Percentiles rank a stretch among this genome's conserved stretches.
These are phyloP conservation scores for Verticillium zaregamsianum DNA, from an alignment of 2,329 filamentous ascomycete genomes.

Conservation along the genomic window DNA sequence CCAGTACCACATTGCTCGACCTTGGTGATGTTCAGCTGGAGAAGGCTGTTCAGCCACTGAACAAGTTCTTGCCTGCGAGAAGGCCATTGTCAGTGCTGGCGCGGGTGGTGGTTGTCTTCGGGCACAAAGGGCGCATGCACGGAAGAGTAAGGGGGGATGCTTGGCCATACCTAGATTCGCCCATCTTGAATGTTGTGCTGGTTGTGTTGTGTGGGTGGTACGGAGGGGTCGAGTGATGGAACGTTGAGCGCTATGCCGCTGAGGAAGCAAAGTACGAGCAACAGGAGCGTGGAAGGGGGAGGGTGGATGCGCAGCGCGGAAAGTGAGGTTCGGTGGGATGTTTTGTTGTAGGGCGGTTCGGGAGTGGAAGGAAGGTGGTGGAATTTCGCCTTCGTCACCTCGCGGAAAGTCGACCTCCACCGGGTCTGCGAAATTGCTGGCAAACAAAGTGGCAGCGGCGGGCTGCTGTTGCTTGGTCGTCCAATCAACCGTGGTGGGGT, in stretches of 20 bases:
- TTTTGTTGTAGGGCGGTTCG: not conserved
- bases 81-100: not conserved
- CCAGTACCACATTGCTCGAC: slow-evolving; percentile 99
- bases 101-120: not conserved
- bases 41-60: slow-evolving; percentile 93
- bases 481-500: slow-evolving; percentile 35
- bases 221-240: not conserved
- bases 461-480: slow-evolving; percentile 20
- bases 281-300: not conserved
- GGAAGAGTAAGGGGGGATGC: slow-evolving; percentile 5
- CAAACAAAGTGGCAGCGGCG: slow-evolving; percentile 7
- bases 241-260: slow-evolving; percentile 7
- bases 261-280: slow-evolving; percentile 6
- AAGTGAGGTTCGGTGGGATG: not conserved
- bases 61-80: slow-evolving; percentile 82
- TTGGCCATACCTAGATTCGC: slow-evolving; percentile 54
- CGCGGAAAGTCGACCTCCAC: not conserved
- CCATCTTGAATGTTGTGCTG: slow-evolving; percentile 40
- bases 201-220: slow-evolving; percentile 1
- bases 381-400: not conserved
- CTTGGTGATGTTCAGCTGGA: slow-evolving; percentile 97
- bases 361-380: not conserved
- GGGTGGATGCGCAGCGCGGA: not conserved
- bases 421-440: slow-evolving; percentile 13
- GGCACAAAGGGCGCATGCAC: not conserved